Conservation (phyloP, 1,139 yeast genomes). For the Hemisphaericaspora xylofermentans region DNA sequence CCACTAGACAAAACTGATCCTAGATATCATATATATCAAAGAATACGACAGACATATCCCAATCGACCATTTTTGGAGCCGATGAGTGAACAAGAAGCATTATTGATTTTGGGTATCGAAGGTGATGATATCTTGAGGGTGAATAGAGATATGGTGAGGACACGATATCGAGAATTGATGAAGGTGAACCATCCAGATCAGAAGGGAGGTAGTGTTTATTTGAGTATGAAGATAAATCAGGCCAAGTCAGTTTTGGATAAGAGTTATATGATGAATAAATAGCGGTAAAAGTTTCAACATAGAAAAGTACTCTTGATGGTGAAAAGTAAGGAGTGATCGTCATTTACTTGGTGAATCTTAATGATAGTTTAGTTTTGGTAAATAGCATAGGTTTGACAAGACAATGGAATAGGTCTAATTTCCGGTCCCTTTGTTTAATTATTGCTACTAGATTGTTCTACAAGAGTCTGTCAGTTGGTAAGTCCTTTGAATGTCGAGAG, state of each 20-base stretch:
- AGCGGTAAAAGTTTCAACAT: too few species aligned
- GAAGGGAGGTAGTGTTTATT: conserved; percentile 62
- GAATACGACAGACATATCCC: conserved; percentile 35
- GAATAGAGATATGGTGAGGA: conserved; percentile 44
- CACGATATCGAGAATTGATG: conserved; percentile 64
- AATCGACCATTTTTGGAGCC: conserved; percentile 46
- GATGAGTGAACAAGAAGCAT: conserved; percentile 65
- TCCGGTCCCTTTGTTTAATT: too few species aligned
- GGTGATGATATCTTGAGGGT: conserved; percentile 50
- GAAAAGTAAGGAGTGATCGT: too few species aligned
- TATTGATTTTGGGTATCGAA: conserved; percentile 52
- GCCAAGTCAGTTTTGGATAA: conserved; percentile 67
- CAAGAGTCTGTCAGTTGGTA: too few species aligned
- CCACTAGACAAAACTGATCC: conserved; percentile 14
- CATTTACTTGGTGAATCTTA: too few species aligned
- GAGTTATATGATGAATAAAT: conserved; percentile 43
- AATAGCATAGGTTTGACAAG: too few species aligned
- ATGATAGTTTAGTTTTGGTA: too few species aligned
- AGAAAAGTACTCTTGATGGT: too few species aligned
- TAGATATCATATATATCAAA: conserved; percentile 23
- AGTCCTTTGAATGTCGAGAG: too few species aligned
- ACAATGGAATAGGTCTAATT: too few species aligned
- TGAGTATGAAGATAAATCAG: conserved; percentile 73
- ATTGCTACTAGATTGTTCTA: too few species aligned
- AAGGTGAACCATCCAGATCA: conserved; percentile 72